Evolutionary conservation across 176 grass and related monocot species (phyloP), one percentile per base, ranked within the genome.

Genomic region (Aegilops sharonensis): DNA sequence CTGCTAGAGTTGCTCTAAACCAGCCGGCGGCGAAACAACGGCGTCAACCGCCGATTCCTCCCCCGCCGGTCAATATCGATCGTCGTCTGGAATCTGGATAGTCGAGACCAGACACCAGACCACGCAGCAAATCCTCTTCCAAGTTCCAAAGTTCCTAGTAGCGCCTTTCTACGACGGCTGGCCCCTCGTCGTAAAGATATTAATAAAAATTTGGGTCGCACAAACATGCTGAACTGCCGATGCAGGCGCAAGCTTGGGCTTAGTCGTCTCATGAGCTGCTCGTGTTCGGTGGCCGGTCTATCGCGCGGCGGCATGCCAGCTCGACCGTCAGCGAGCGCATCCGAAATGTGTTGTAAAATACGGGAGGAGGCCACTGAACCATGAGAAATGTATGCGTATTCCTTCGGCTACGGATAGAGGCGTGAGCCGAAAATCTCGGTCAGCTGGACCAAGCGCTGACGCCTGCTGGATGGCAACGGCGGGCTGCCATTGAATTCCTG

Each of bases 241-340:
- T 27, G 78, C 65, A 81, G 45, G 30, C 7, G 15, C 25, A 27
- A 79, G 20, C 37, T 11, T 45, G 23, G 7, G 1, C 29, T 6
- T 6, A 37, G 20, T 37, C 17, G 6, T 12, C 23, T 15, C 11
- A 8, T 14, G 21, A 42, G 48, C 34, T 37, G 52, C 52, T 57
- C 20, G 78, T 0, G 76, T 84, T 87, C 24, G 76, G 85, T 91
- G 62, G 68, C 61, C 8, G 30, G 61, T 84, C 89, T 69, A 81
- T 80, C 56, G 50, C 47, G 80, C 11, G 11, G 15, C 23, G 23
- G 52, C 30, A 8, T 34, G 71, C 25, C 4, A 39, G 30, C 18
- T 25, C 29, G 43, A 39, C 56, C 40, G 43, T 87, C 30, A 56
- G 56, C 32, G 23, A 30, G 60, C 8, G 32, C 36, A 80, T 81